Evolutionary conservation across 352 stramenopile species (phyloP), one percentile per base, ranked within the genome.

Genomic region (Phytopythium montanum): DNA sequence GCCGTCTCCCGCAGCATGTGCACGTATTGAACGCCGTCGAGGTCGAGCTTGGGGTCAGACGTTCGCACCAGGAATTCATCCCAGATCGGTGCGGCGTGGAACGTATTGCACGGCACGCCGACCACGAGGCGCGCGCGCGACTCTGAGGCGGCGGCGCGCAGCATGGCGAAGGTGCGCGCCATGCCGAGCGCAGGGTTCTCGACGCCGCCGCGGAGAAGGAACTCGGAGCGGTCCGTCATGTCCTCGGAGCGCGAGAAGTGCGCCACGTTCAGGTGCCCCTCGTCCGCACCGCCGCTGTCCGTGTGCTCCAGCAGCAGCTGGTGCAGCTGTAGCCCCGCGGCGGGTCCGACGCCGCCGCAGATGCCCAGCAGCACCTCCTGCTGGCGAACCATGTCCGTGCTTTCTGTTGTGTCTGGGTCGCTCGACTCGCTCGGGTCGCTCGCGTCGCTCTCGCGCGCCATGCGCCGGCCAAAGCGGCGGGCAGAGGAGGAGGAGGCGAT

Each of bases 1-100:
- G 85, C 72, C 12, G 75, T 89, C 69, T 92, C 81, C 36, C 85
- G 69, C 25, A 91, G 70, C 80, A 90, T 92, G 59, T 91, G 76
- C 44, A 89, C 75, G 54, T 83, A 72, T 4, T 58, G 52, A 7
- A 79, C 58, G 51, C 56, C 26, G 34, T 56, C 42, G 10, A n/a
- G 26, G 18, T 38, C 34, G 18, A 21, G 29, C 52, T 52, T 62
- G 16, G 46, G 55, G 16, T 23, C 12, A 1, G 38, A 59, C 8
- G 80, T 88, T 16, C 79, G 67, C 13, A 62, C 62, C 36, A 88
- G 68, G 58, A 92, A 90, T 56, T 87, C 72, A 54, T 89, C 67
- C 80, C 75, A 92, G 39, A 88, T 90, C 34, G 81, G 71, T 52
- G 71, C 67, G 19, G 81, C 79, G 66, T 90, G 81, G 60, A 92